Percentiles rank a stretch among this genome's conserved stretches.
phyloP scores from a whole-genome alignment of 345 rosid genomes.

The Angophora floribunda region DNA sequence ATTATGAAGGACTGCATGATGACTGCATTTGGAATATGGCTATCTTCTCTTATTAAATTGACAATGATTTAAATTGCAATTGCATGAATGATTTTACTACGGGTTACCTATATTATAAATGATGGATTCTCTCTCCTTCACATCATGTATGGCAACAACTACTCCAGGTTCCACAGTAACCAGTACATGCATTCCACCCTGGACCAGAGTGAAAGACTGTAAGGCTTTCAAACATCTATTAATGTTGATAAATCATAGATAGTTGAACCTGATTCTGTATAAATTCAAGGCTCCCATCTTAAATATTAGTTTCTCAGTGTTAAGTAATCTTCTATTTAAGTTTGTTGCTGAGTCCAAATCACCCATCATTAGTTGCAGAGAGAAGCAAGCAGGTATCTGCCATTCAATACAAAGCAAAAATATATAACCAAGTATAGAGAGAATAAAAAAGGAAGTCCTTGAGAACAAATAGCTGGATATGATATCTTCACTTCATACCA shows the following conservation, averaged over 20 bases:
- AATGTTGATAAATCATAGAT: neutral
- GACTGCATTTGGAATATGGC: neutral
- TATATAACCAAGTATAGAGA: neutral
- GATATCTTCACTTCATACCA: slow-evolving; percentile 99
- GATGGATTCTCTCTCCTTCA: slow-evolving; percentile 39
- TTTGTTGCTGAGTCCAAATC: slow-evolving; percentile 9
- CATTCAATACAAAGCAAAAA: neutral
- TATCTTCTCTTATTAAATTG: neutral
- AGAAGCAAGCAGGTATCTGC: slow-evolving; percentile 70
- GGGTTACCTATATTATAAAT: slow-evolving; percentile 69
- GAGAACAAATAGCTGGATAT: slow-evolving; percentile 52
- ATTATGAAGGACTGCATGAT: neutral
- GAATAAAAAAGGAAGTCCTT: neutral
- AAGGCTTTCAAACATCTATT: neutral
- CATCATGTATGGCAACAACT: slow-evolving; percentile 55
- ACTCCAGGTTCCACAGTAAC: slow-evolving; percentile 82
- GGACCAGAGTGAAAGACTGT: neutral
- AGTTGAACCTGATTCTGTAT: neutral
- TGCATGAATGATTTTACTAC: neutral
- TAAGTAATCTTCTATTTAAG: slow-evolving; percentile 4
- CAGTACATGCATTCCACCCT: slow-evolving; percentile 45
- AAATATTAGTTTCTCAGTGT: slow-evolving; percentile 12
- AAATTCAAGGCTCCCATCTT: slow-evolving; percentile 1
- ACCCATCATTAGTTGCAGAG: slow-evolving; percentile 46
- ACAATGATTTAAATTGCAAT: neutral